Conservation (phyloP, 305 asterid species). For the Lippia alba region DNA sequence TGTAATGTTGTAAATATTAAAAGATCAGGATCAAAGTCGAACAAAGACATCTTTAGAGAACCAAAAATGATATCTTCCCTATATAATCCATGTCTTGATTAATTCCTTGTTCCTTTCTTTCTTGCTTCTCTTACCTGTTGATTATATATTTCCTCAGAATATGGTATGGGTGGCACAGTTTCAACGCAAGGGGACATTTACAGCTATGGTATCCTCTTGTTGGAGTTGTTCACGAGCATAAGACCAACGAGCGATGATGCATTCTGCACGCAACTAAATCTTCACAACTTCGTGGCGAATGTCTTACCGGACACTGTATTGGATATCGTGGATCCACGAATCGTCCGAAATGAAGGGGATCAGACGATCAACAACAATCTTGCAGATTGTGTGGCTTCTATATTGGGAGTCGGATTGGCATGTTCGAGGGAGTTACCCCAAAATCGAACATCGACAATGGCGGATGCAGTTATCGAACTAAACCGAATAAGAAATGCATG, state of each 20-base stretch:
- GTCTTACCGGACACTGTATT: background rate
- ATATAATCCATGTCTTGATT: too few species aligned
- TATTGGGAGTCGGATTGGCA: background rate
- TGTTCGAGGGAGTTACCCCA: background rate
- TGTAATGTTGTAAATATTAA: too few species aligned
- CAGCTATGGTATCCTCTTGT: conserved; percentile 33
- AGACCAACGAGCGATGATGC: conserved; percentile 37
- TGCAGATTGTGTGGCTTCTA: conserved; percentile 15
- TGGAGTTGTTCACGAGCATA: conserved; percentile 32
- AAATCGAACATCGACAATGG: conserved; percentile 16
- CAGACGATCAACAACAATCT: background rate
- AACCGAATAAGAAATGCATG: conserved; percentile 13
- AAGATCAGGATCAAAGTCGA: too few species aligned
- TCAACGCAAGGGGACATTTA: conserved; percentile 36
- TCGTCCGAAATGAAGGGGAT: background rate
- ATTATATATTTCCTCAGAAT: conserved; percentile 26
- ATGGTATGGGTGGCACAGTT: conserved; percentile 18
- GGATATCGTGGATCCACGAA: conserved; percentile 15
- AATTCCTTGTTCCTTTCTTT: too few species aligned
- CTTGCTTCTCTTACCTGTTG: too few species aligned
- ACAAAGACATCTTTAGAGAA: too few species aligned
- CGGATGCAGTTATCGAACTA: conserved; percentile 2
- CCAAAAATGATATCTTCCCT: too few species aligned
- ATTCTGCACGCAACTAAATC: conserved; percentile 16
- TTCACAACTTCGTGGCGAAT: conserved; percentile 19